Percentiles rank a stretch among this genome's conserved stretches.
phyloP scores from a whole-genome alignment of 495 filamentous ascomycete species.

The Oleoguttula mirabilis region DNA sequence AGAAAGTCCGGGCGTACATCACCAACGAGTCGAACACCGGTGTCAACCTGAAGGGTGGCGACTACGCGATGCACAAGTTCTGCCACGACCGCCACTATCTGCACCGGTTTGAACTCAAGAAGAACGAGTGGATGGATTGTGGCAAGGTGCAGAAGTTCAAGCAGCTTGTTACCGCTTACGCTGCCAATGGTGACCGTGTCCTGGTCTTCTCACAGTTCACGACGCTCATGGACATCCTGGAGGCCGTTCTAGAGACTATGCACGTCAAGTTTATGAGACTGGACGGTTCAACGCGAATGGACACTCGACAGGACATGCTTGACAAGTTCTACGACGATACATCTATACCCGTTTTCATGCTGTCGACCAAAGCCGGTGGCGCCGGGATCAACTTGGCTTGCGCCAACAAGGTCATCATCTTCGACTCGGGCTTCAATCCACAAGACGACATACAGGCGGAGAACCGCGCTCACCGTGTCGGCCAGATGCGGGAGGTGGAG shows the following conservation, averaged over 20 bases:
- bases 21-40: conserved; percentile 8
- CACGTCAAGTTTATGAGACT: conserved; percentile 65
- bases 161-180: conserved; percentile 58
- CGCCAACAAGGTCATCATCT: conserved; percentile 95
- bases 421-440: conserved; percentile 90
- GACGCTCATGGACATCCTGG: conserved; percentile 79
- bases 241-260: conserved; percentile 63
- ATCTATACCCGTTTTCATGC: conserved; percentile 77
- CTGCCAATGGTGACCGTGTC: conserved; percentile 69
- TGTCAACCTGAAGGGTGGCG: conserved; percentile 27
- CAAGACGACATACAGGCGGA: conserved; percentile 95
- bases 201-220: conserved; percentile 90
- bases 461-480: conserved; percentile 90
- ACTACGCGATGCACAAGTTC: conserved; percentile 73
- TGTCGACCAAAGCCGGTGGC: conserved; percentile 86
- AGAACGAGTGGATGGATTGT: conserved; percentile 79
- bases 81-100: conserved; percentile 56
- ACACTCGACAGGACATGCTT: conserved; percentile 72
- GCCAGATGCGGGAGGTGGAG: conserved; percentile 80
- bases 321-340: conserved; percentile 68
- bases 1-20: conserved; percentile 12
- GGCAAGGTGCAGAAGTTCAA: conserved; percentile 75
- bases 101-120: conserved; percentile 53
- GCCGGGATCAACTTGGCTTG: conserved; percentile 89
- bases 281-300: conserved; percentile 73